Evolutionary conservation across 192 early-diverging fungal genomes (phyloP), one percentile per base, ranked within the genome.

Genomic region (Geosiphon pyriformis): DNA sequence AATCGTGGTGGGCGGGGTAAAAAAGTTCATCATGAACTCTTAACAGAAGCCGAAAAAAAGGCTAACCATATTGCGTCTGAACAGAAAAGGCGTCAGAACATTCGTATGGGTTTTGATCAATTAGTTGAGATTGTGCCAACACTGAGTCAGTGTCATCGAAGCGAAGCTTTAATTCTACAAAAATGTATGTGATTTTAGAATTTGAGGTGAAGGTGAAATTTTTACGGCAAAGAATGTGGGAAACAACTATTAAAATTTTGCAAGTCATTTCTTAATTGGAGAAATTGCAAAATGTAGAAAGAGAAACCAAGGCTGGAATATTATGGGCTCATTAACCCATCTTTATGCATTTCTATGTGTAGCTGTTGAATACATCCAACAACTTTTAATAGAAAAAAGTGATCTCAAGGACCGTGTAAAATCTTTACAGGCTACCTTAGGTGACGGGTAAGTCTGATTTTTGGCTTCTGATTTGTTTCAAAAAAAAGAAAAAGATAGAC

Each of bases 21-120:
- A 48, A 83, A 82, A 42, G 71, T 70, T 20, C 72, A 71, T 29
- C 81, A 88, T 71, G 91, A 91, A 66, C 71, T 92, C 49, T 74
- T 95, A 60, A 88, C 94, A 1, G 94, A 94, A 51, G 85, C 89
- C n/a, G 90, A 94, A 59, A 95, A 95, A 72, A 90, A 91, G 69
- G 89, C 88, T 11, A 95, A 95, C 77, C 94, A 97, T 74, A 97
- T 97, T 79, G 92, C 90, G 1, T 92, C 90, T 23, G 94, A 97
- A 73, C 92, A 97, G 73, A 91, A 93, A 69, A 85, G 94, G 56
- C 80, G 94, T 42, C 88, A 92, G 59, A 93, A 95, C 67, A 97
- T 97, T 72, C 83, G 92, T 15, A 69, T 84, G 22, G 94, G 94
- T 10, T 94, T 94, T 73, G 92, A 94, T 72, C 87, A 90, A 66